Base-by-base conservation (phyloP, 1,284 basidiomycete species). In the Megacollybia platyphylla region DNA sequence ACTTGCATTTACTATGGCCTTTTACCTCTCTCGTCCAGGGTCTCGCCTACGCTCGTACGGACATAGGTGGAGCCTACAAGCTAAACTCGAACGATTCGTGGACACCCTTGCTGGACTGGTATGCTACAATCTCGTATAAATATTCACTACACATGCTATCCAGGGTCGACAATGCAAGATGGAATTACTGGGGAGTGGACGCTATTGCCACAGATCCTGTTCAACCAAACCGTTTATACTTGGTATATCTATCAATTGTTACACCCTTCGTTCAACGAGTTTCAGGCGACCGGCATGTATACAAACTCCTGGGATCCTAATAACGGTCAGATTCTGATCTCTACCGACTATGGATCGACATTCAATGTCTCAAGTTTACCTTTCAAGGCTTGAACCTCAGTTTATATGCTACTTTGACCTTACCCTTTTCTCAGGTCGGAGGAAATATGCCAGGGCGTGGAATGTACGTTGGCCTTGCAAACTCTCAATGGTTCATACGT, bases 131-230 rank as follows among this genome's bases (percentile, higher is more conserved):
- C 10, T 9, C 17, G 11, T 32, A 20, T 11, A 20, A 6, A 20
- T 31, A 34, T 20, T 20, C 7, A 34, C 31, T 5, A 26, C 24
- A 28, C 3, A 38, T 39, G 6, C 4, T 10, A 8, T 31, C 24
- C 5, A 26, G 30, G 39, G 47, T 61, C 13, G 69, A 76, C 49
- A 57, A 75, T 50, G 48, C 65, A 1, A 60, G 61, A 31, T 78
- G 76, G 76, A 68, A 76, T 50, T 75, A 76, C 51, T 79, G 75
- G 77, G 77, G 77, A 32, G 66, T 73, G 15, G 77, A 80, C 53
- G 77, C 76, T 2, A 56, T 81, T 24, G 75, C 76, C 3, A 76
- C 73, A 1, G 76, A 79, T 49, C 75, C 76, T 3, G 67, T 78
- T 0, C 64, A 75, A 38, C 60, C 76, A 3, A 65, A 64, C 44